A percentile compares a stretch with the other conserved stretches of the same genome.
Evolutionary conservation across 495 filamentous ascomycete species (phyloP).

Genomic region (Penicillium parvum): DNA sequence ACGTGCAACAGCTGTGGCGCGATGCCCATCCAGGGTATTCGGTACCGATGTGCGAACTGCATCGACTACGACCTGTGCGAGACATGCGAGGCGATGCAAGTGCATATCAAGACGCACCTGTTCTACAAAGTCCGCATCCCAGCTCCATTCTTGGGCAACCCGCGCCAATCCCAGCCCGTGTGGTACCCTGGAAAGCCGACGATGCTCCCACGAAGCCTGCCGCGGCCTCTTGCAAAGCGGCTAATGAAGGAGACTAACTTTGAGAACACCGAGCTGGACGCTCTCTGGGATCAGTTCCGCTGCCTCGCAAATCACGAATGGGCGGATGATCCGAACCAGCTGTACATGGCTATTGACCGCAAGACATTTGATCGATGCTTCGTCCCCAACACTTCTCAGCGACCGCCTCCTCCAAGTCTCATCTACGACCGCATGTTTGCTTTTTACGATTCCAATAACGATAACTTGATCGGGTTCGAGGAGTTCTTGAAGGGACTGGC

Average conservation of each 20-base stretch:
- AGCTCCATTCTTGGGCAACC: constrained; percentile 61
- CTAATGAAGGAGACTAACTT: constrained; percentile 70
- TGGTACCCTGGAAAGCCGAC: constrained; percentile 90
- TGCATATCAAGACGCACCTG: constrained; percentile 88
- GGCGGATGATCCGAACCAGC: constrained; percentile 71
- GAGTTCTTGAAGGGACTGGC: constrained; percentile 86
- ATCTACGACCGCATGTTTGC: constrained; percentile 95
- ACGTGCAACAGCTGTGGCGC: constrained; percentile 83
- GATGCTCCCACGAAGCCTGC: constrained; percentile 58
- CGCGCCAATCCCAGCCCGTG: constrained; percentile 65
- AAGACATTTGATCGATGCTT: constrained; percentile 89
- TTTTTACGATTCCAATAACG: constrained; percentile 87
- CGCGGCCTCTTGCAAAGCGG: constrained; percentile 56
- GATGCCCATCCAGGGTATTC: constrained; percentile 83
- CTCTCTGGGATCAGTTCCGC: constrained; percentile 92
- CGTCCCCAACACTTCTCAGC: constrained; percentile 71
- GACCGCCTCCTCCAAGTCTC: constrained; percentile 74
- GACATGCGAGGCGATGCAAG: constrained; percentile 75
- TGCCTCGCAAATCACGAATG: constrained; percentile 85
- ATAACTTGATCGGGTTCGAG: constrained; percentile 87
- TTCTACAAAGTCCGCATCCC: constrained; percentile 90
- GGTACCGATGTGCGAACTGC: constrained; percentile 90
- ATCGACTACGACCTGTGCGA: constrained; percentile 89
- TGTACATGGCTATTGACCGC: constrained; percentile 80
- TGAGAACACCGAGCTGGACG: constrained; percentile 80